Conservation (phyloP, 176 grass and related monocot genomes). For the Rhipidocladum racemiflorum region DNA sequence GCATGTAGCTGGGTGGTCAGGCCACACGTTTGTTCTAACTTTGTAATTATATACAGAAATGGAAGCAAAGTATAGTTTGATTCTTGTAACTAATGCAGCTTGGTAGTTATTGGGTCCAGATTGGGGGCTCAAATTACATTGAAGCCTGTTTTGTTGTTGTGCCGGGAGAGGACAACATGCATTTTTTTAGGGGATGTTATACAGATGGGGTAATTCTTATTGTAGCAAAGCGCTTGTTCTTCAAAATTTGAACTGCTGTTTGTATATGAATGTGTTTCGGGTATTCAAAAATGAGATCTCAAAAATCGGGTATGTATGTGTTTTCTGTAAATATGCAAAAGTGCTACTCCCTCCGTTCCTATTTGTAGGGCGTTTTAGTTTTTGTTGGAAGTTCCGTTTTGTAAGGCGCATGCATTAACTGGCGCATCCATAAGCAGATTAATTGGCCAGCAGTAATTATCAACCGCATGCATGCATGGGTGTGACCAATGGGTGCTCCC, state of each 20-base stretch:
- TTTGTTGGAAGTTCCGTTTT: no score
- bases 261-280: no score
- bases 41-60: conserved; percentile 43
- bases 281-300: no score
- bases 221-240: background rate
- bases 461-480: no score
- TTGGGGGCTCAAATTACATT: conserved; percentile 17
- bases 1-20: conserved; percentile 47
- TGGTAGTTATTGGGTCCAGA: conserved; percentile 23
- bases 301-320: no score
- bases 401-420: no score
- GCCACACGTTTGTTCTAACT: conserved; percentile 31
- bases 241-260: background rate
- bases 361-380: no score
- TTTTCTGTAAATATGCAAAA: no score
- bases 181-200: conserved; percentile 13
- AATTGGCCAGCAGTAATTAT: no score
- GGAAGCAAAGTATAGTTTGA: conserved; percentile 33
- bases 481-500: no score
- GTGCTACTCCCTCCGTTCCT: no score
- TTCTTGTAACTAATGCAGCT: conserved; percentile 41
- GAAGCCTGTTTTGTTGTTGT: conserved; percentile 28
- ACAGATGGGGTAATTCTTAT: background rate
- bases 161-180: background rate
- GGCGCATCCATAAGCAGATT: no score